Conservation (phyloP, 352 stramenopile genomes). For the Phytopythium ostracodes region DNA sequence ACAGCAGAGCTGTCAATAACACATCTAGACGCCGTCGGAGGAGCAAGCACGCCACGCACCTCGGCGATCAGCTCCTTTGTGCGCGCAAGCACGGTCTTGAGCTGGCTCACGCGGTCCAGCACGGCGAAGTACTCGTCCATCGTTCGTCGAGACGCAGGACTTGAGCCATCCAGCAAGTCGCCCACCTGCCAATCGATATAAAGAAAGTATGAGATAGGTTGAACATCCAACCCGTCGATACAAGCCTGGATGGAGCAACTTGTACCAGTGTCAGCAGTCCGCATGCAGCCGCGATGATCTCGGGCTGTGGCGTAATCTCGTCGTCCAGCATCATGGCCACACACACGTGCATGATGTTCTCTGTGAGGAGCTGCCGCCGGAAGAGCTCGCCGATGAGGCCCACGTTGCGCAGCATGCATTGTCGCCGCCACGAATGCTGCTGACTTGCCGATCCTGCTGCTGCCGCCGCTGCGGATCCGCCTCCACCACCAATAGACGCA, state of each 20-base stretch:
- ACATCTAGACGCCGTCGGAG: not conserved
- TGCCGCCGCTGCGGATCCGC: too few relatives aligned
- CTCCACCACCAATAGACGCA: not conserved
- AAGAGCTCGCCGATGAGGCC: slow-evolving; percentile 74
- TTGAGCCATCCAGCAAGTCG: slow-evolving; percentile 76
- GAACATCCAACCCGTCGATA: not conserved
- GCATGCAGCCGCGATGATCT: slow-evolving; percentile 71
- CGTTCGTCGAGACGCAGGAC: slow-evolving; percentile 69
- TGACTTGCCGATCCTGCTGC: not conserved
- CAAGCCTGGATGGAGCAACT: not conserved
- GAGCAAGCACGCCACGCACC: slow-evolving; percentile 21
- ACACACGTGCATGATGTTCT: slow-evolving; percentile 85
- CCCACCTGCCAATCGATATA: slow-evolving; percentile 38
- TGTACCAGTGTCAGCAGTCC: slow-evolving; percentile 52
- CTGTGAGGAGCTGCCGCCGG: slow-evolving; percentile 67
- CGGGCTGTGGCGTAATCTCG: slow-evolving; percentile 50
- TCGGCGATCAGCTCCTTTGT: slow-evolving; percentile 52
- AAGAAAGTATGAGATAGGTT: not conserved
- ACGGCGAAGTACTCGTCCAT: slow-evolving; percentile 85
- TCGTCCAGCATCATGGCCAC: slow-evolving; percentile 84
- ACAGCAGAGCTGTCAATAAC: slow-evolving; percentile 10
- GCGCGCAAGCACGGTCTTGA: slow-evolving; percentile 20
- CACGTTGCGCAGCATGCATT: slow-evolving; percentile 77
- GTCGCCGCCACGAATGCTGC: slow-evolving; percentile 66
- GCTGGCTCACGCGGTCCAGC: slow-evolving; percentile 46